A percentile compares a stretch with the other conserved stretches of the same genome.
These are phyloP conservation scores for Albifimbria verrucaria DNA, from an alignment of 2,329 filamentous ascomycete genomes.

Conservation along the genomic window DNA sequence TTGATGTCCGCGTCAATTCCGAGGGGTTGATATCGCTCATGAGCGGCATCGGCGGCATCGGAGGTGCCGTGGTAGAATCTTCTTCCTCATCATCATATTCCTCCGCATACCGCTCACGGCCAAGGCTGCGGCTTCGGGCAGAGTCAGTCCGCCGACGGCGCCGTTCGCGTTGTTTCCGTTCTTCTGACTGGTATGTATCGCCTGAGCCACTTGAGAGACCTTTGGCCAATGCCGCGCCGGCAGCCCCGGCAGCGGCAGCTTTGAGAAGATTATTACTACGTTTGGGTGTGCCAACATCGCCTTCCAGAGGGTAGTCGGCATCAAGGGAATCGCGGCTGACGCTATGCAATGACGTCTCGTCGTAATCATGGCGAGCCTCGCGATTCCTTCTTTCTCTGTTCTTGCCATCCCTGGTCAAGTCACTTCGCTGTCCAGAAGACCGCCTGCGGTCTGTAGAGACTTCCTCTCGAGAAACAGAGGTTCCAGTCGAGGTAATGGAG, in stretches of 20 bases:
- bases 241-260: constrained; percentile 42
- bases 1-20: constrained; percentile 82
- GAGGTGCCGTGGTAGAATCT: constrained; percentile 39
- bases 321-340: constrained; percentile 45
- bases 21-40: constrained; percentile 83
- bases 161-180: constrained; percentile 48
- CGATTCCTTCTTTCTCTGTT: constrained; percentile 44
- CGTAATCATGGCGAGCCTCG: constrained; percentile 54
- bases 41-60: constrained; percentile 75
- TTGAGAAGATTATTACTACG: constrained; percentile 42
- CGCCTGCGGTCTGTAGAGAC: constrained; percentile 58
- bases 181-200: constrained; percentile 41
- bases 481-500: constrained; percentile 57
- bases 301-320: constrained; percentile 30
- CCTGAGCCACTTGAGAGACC: constrained; percentile 30
- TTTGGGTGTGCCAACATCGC: constrained; percentile 42
- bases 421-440: constrained; percentile 54
- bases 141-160: constrained; percentile 51
- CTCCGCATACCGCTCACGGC: constrained; percentile 42
- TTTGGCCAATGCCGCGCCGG: constrained; percentile 32
- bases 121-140: constrained; percentile 40
- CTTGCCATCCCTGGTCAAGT: constrained; percentile 51
- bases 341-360: constrained; percentile 45
- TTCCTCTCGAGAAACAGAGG: constrained; percentile 53
- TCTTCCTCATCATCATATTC: constrained; percentile 51